Evolutionary conservation across 371 early-diverging fungal genomes (phyloP).

Genomic region (Dichotomocladium elegans): DNA sequence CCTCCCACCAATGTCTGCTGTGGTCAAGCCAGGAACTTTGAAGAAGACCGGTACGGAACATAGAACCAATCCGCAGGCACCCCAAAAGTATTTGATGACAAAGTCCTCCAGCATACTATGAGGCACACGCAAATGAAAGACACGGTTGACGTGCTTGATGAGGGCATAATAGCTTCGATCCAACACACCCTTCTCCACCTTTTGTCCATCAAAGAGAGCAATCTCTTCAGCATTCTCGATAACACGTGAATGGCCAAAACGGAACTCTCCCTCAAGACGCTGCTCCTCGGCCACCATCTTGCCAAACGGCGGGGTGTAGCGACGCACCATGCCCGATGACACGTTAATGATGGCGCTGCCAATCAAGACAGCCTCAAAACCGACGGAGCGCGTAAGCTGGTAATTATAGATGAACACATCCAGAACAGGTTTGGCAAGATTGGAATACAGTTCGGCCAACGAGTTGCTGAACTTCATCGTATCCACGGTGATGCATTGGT

Average conservation of each 20-base stretch:
- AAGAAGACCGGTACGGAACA: slow-evolving; percentile 92
- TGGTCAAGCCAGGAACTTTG: slow-evolving; percentile 45
- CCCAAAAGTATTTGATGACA: slow-evolving; percentile 94
- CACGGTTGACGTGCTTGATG: slow-evolving; percentile 79
- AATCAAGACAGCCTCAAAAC: slow-evolving; percentile 68
- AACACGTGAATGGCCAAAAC: slow-evolving; percentile 81
- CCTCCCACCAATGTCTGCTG: slow-evolving; percentile 47
- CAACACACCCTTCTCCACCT: slow-evolving; percentile 72
- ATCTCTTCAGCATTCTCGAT: slow-evolving; percentile 91
- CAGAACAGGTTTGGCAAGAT: slow-evolving; percentile 83
- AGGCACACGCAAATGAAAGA: slow-evolving; percentile 73
- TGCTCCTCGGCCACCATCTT: slow-evolving; percentile 83
- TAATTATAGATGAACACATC: slow-evolving; percentile 86
- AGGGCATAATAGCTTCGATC: slow-evolving; percentile 71
- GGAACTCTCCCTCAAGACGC: slow-evolving; percentile 82
- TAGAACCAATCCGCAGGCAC: slow-evolving; percentile 86
- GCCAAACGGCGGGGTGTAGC: slow-evolving; percentile 86
- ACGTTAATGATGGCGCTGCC: slow-evolving; percentile 68
- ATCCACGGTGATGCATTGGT: slow-evolving; percentile 89
- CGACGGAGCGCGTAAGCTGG: slow-evolving; percentile 78
- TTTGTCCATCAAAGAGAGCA: slow-evolving; percentile 78
- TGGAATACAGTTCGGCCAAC: slow-evolving; percentile 75
- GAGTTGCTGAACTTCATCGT: slow-evolving; percentile 82
- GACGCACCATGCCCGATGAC: slow-evolving; percentile 69
- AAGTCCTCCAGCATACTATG: slow-evolving; percentile 91